Evolutionary conservation across 306 rosid genomes (phyloP).

Genomic region (Vigna trinervia): DNA sequence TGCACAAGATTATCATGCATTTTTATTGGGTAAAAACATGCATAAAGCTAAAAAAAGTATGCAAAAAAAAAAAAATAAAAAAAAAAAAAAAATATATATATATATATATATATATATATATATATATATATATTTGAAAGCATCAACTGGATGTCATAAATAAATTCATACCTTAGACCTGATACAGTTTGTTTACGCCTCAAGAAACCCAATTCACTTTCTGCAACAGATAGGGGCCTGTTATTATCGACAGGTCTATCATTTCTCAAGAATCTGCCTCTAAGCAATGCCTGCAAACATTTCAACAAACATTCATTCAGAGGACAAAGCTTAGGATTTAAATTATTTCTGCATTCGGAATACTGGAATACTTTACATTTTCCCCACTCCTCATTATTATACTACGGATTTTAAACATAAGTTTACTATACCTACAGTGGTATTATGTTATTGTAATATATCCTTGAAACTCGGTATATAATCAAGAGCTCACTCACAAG

Average conservation of each 20-base stretch:
- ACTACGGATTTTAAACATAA: slow-evolving; percentile 16
- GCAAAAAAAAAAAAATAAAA: neutral
- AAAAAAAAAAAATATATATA: too few species aligned
- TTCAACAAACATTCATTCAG: slow-evolving; percentile 28
- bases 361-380: neutral
- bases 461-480: neutral
- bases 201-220: slow-evolving; percentile 87
- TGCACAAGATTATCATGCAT: neutral
- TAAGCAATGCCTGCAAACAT: slow-evolving; percentile 81
- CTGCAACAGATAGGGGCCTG: slow-evolving; percentile 75
- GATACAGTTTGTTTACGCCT: slow-evolving; percentile 85
- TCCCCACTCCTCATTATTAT: neutral
- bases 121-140: neutral
- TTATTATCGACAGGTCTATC: slow-evolving; percentile 66
- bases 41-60: neutral
- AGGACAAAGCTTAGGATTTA: slow-evolving; percentile 30
- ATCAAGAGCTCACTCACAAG: slow-evolving; percentile 8
- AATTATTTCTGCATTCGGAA: neutral
- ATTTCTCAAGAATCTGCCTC: slow-evolving; percentile 93
- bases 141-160: slow-evolving; percentile 18
- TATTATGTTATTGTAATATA: slow-evolving; percentile 3
- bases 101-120: too few species aligned
- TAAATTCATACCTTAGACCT: slow-evolving; percentile 72
- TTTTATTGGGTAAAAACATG: neutral
- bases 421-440: slow-evolving; percentile 19